A percentile compares a stretch with the other conserved stretches of the same genome.
Conservation (phyloP, 345 rosid genomes). For the Eucalyptus decipiens region DNA sequence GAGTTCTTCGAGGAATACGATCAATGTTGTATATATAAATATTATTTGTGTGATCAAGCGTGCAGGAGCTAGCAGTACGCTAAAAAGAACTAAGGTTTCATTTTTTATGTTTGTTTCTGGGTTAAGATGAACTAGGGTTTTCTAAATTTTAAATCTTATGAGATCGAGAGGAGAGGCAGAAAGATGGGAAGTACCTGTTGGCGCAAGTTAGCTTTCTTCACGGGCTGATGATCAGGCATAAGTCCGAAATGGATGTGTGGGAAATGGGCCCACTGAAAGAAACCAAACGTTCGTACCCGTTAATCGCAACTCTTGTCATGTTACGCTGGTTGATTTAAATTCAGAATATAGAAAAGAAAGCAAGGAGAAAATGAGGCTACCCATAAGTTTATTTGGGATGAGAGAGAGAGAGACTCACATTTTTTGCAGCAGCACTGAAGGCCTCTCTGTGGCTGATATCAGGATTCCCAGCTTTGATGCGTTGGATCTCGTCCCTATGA, state of each 20-base stretch:
- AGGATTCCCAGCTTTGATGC: slow-evolving; percentile 98
- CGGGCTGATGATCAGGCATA: slow-evolving; percentile 82
- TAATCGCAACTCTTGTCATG: neutral
- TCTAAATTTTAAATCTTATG: neutral
- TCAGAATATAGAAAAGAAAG: neutral
- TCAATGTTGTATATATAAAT: neutral
- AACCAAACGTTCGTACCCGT: neutral
- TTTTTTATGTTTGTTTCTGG: neutral
- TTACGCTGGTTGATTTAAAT: neutral
- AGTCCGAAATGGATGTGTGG: slow-evolving; percentile 98
- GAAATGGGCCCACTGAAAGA: slow-evolving; percentile 92
- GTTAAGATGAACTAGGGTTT: neutral
- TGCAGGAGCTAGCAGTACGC: neutral
- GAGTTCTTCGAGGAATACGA: neutral
- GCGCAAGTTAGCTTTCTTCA: slow-evolving; percentile 72
- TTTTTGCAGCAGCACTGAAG: slow-evolving; percentile 99
- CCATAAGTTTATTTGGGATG: neutral
- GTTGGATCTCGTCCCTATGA: slow-evolving; percentile 96
- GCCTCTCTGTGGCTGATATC: slow-evolving; percentile 99
- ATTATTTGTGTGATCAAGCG: neutral
- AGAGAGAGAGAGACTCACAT: slow-evolving; percentile 27
- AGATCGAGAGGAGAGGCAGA: neutral
- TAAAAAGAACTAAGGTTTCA: neutral
- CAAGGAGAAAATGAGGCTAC: neutral
- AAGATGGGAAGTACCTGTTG: slow-evolving; percentile 47